These are phyloP conservation scores for Volvox carteri DNA, from an alignment of 163 green algal species.

Conservation along the genomic window DNA sequence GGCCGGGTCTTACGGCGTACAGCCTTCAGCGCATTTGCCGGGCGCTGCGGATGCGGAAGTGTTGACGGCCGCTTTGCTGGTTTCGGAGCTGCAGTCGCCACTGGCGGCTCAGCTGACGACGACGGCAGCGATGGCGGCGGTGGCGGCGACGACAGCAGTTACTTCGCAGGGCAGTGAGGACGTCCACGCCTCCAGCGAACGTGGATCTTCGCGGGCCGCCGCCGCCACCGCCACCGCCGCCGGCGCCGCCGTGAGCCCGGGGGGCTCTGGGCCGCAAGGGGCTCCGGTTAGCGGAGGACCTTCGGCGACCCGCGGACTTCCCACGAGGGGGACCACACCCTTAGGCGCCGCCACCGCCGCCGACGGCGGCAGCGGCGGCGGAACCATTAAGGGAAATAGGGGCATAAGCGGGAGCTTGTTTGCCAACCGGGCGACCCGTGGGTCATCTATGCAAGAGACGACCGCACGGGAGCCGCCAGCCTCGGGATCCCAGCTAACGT, in stretches of 20 bases:
- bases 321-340: no score
- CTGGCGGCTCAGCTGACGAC: background rate
- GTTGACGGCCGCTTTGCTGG: no score
- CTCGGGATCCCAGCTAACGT: background rate
- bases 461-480: background rate
- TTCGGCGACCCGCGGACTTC: background rate
- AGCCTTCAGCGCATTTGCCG: no score
- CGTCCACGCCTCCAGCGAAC: background rate
- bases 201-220: background rate
- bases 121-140: background rate
- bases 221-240: background rate
- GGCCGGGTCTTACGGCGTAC: no score
- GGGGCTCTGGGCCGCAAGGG: no score
- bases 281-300: background rate
- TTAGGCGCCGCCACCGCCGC: no score
- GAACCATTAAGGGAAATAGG: background rate
- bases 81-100: no score
- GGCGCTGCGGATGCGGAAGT: no score
- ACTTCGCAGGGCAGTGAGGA: background rate
- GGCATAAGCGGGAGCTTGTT: background rate
- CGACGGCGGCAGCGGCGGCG: no score
- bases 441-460: background rate
- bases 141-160: background rate
- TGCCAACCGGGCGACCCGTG: background rate
- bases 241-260: background rate